Evolutionary conservation across 2,329 filamentous ascomycete species (phyloP), one percentile per base, ranked within the genome.

Genomic region (Aphanocladium album): DNA sequence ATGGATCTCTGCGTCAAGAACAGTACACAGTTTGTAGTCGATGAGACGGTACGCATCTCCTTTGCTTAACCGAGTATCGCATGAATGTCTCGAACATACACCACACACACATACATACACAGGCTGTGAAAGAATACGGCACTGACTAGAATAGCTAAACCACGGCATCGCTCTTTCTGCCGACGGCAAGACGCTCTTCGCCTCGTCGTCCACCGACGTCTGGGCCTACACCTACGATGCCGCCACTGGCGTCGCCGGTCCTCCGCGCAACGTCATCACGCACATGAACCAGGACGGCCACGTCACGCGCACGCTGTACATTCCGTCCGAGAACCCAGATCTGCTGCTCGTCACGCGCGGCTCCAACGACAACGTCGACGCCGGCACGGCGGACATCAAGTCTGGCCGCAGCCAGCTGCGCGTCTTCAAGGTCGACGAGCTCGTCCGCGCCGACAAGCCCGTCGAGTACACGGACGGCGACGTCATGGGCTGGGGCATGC

Each of bases 311-410:
- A 89, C 86, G 0, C 75, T 90, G 2, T 75, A 88, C 51, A 73
- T 87, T 5, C 83, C 85, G 0, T 69, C 74, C 6, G 75, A 75
- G 14, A 76, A 77, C 21, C 76, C 80, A 0, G 80, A 79, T 23
- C 74, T 81, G 61, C 74, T 90, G 1, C 68, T 90, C n/a, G 80
- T 89, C 19, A 84, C 82, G 54, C 78, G 84, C 60, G 87, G 87
- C 19, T 86, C 83, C 62, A 75, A 79, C 39, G 76, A 74, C 16
- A 89, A 88, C 64, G 74, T 88, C 33, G 85, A 89, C 66, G 72
- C 61, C 62, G 64, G 72, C 14, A 79, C 86, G 1, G 70, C 72
- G 5, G 71, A 80, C 49, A 67, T 83, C 8, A 71, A 70, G 0
- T 81, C 77, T 2, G 87, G 84, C 2, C 79, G 83, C 54, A 83